Conservation (phyloP, 208 protist genomes). For the Crithidia expoeki region DNA sequence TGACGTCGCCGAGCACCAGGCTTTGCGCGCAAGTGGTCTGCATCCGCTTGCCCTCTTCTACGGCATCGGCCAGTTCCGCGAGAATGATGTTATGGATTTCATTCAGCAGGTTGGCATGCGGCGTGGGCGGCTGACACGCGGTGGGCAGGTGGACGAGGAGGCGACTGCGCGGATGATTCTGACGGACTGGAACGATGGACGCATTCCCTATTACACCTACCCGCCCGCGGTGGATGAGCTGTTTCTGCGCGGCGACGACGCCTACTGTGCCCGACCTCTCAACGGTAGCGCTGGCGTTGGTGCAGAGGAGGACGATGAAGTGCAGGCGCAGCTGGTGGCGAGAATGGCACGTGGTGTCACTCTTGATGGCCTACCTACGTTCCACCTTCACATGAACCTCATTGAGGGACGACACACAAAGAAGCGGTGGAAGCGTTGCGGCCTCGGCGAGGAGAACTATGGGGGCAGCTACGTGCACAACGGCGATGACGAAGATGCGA, state of each 20-base stretch:
- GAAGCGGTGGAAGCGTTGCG: conserved; percentile 36
- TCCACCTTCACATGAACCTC: conserved; percentile 72
- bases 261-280: conserved; percentile 20
- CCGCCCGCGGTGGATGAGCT: conserved; percentile 83
- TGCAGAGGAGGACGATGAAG: conserved; percentile 22
- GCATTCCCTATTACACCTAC: conserved; percentile 96
- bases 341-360: conserved; percentile 49
- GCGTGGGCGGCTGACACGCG: conserved; percentile 83
- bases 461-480: conserved; percentile 9
- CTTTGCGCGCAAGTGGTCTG: conserved; percentile 27
- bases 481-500: conserved; percentile 31
- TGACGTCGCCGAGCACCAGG: conserved; percentile 32
- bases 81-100: conserved; percentile 85
- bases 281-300: neutral
- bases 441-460: neutral
- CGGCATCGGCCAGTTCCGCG: conserved; percentile 69
- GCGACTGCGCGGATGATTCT: conserved; percentile 92
- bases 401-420: conserved; percentile 33
- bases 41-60: conserved; percentile 88
- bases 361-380: conserved; percentile 85
- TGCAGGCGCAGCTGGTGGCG: conserved; percentile 53
- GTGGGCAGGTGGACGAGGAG: conserved; percentile 91
- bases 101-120: conserved; percentile 80
- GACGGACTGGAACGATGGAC: conserved; percentile 95
- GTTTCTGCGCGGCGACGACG: conserved; percentile 36